Evolutionary conservation across 768 basidiomycete species (phyloP).

Genomic region (Lactarius hengduanensis): DNA sequence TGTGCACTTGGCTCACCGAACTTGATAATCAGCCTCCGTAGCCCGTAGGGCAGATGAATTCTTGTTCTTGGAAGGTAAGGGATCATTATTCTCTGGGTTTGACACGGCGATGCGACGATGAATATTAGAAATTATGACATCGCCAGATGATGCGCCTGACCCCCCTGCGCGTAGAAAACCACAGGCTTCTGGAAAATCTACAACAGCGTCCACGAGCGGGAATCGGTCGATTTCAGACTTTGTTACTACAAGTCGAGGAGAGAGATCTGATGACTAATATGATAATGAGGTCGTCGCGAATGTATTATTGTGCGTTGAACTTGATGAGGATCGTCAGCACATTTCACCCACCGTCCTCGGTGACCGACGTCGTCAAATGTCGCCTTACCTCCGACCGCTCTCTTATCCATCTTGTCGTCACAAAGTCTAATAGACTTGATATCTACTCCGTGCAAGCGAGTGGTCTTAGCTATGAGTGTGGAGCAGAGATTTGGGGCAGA

Average conservation of each 20-base stretch:
- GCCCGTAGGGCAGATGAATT: conserved; percentile 72
- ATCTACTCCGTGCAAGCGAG: conserved; percentile 62
- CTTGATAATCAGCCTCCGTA: conserved; percentile 47
- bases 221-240: conserved; percentile 48
- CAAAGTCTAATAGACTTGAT: conserved; percentile 64
- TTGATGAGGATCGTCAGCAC: conserved; percentile 64
- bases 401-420: conserved; percentile 65
- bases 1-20: background rate
- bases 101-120: background rate
- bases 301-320: background rate
- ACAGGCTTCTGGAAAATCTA: conserved; percentile 33
- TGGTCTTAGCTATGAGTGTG: conserved; percentile 59
- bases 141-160: conserved; percentile 42
- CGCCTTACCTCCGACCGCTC: conserved; percentile 48
- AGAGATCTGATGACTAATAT: background rate
- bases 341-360: conserved; percentile 74
- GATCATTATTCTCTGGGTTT: background rate
- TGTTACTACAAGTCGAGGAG: conserved; percentile 42
- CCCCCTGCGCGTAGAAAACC: conserved; percentile 46
- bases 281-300: too few species aligned
- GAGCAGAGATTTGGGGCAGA: conserved; percentile 67
- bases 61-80: conserved; percentile 70
- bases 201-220: conserved; percentile 25
- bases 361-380: conserved; percentile 67
- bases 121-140: conserved; percentile 56